Conservation (phyloP, 2,329 filamentous ascomycete genomes). For the Apiospora sp. region DNA sequence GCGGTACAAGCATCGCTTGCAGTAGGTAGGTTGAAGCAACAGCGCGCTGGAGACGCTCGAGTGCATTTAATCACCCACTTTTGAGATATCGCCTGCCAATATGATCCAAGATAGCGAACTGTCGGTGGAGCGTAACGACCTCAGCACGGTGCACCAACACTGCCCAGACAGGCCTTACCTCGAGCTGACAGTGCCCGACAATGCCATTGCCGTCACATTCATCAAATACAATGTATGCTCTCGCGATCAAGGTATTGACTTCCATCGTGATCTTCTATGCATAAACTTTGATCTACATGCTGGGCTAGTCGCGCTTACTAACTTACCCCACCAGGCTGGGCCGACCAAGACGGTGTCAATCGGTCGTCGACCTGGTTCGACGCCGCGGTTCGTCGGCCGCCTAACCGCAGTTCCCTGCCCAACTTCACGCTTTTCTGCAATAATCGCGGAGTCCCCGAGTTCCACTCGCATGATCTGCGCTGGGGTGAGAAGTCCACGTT, state of each 20-base stretch:
- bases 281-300: too few relatives aligned
- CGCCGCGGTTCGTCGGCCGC: neutral
- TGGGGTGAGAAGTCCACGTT: slow-evolving; percentile 2
- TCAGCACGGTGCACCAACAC: slow-evolving; percentile 9
- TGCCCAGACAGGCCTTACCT: slow-evolving; percentile 24
- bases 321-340: neutral
- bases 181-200: neutral
- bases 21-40: too few relatives aligned
- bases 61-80: neutral
- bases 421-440: slow-evolving; percentile 3
- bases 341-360: neutral
- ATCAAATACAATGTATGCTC: slow-evolving; percentile 13
- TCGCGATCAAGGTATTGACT: slow-evolving; percentile 21
- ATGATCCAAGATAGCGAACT: neutral
- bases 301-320: neutral
- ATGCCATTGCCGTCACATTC: neutral
- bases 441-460: neutral
- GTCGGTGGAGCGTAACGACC: slow-evolving; percentile 5
- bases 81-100: neutral
- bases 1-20: neutral
- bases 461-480: neutral
- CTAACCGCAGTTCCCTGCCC: slow-evolving; percentile 18
- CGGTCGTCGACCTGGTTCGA: slow-evolving; percentile 18
- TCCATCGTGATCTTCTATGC: too few relatives aligned
- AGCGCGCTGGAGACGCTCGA: neutral